Evolutionary conservation across 768 basidiomycete genomes (phyloP).

Genomic region (Plicaturopsis crispa): DNA sequence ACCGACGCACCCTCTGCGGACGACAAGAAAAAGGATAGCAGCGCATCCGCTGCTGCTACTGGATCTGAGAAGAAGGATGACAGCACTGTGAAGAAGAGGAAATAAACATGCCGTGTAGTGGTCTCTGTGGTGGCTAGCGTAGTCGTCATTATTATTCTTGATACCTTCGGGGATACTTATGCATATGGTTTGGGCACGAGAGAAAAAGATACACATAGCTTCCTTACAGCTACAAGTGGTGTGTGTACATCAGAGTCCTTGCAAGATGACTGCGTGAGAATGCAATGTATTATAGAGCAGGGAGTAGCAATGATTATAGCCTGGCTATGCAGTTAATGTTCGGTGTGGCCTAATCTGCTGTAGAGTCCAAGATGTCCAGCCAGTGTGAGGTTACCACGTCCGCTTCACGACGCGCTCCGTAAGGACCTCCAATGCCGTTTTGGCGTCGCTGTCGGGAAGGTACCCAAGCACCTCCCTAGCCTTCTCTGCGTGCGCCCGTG

Average conservation of each 20-base stretch:
- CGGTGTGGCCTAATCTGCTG: too few species aligned
- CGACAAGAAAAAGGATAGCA: slow-evolving; percentile 58
- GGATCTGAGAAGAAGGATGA: slow-evolving; percentile 73
- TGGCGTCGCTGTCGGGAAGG: slow-evolving; percentile 79
- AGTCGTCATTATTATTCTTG: too few species aligned
- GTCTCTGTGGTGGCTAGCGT: not conserved
- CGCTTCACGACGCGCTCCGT: slow-evolving; percentile 61
- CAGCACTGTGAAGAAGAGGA: slow-evolving; percentile 65
- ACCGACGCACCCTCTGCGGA: slow-evolving; percentile 57
- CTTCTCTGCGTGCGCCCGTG: slow-evolving; percentile 64
- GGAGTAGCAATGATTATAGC: too few species aligned
- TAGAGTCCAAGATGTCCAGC: too few species aligned
- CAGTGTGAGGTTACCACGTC: slow-evolving; percentile 31
- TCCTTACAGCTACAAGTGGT: not conserved
- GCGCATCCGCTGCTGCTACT: slow-evolving; percentile 62
- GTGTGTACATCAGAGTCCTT: too few species aligned
- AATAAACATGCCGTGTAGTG: slow-evolving; percentile 25
- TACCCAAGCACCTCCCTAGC: slow-evolving; percentile 61
- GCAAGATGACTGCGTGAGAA: too few species aligned
- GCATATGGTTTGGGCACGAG: not conserved
- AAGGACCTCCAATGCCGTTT: slow-evolving; percentile 65
- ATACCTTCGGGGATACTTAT: not conserved
- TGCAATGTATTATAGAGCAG: too few species aligned
- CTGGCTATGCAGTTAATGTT: too few species aligned
- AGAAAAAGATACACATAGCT: not conserved